Conservation (phyloP, 306 rosid species). For the Canavalia gladiata region DNA sequence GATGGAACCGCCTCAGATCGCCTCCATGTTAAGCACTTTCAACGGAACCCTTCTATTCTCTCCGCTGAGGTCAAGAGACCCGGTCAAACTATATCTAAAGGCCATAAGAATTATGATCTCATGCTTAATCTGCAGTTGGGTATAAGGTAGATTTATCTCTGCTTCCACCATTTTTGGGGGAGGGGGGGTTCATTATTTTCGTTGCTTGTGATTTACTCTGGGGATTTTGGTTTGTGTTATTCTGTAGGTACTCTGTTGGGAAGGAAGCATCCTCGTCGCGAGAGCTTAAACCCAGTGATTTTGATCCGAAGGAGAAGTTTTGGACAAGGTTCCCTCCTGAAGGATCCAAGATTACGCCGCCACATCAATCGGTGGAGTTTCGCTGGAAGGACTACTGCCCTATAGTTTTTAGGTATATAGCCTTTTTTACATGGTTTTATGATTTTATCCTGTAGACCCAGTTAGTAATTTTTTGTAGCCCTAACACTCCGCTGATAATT, state of each 20-base stretch:
- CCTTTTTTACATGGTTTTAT: background rate
- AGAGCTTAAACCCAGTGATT: slow-evolving; percentile 69
- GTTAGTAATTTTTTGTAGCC: background rate
- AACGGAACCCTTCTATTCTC: slow-evolving; percentile 61
- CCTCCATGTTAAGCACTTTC: slow-evolving; percentile 56
- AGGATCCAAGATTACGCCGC: slow-evolving; percentile 92
- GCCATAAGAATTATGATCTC: slow-evolving; percentile 91
- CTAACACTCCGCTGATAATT: background rate
- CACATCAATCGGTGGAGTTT: slow-evolving; percentile 87
- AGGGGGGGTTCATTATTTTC: background rate
- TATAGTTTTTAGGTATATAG: slow-evolving; percentile 89
- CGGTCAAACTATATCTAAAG: slow-evolving; percentile 79
- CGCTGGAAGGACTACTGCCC: slow-evolving; percentile 99
- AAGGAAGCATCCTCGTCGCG: slow-evolving; percentile 80
- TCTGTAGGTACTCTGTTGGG: slow-evolving; percentile 80
- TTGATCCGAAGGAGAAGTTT: slow-evolving; percentile 90
- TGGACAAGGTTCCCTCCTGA: slow-evolving; percentile 96
- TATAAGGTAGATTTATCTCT: slow-evolving; percentile 62
- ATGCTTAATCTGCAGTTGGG: slow-evolving; percentile 97
- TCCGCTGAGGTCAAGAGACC: slow-evolving; percentile 82
- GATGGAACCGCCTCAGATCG: slow-evolving; percentile 55
- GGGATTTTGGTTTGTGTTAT: slow-evolving; percentile 13
- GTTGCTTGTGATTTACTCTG: slow-evolving; percentile 10
- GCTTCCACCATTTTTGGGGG: no score
- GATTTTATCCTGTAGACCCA: background rate